Percentiles rank a stretch among this genome's conserved stretches.
Evolutionary conservation across 345 rosid genomes (phyloP).

Genomic region (Durio zibethinus): DNA sequence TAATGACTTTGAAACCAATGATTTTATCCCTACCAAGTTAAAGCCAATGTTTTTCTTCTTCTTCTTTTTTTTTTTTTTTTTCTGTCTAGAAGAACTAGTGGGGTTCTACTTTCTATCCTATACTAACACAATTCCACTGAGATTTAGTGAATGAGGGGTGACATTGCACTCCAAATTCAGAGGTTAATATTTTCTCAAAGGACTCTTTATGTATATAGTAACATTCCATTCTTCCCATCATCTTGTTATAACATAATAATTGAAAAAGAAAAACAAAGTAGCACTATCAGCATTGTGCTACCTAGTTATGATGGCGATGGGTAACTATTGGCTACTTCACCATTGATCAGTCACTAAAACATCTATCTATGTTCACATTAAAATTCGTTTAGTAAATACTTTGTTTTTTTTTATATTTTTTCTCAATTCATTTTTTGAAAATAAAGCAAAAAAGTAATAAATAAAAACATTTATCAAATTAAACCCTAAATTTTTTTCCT

Average conservation of each 20-base stretch:
- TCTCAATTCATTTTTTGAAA: too few relatives aligned
- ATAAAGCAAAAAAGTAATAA: too few relatives aligned
- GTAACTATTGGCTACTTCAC: too few relatives aligned
- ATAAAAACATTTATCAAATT: too few relatives aligned
- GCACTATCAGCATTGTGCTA: neutral
- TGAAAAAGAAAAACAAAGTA: neutral
- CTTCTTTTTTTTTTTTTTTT: neutral
- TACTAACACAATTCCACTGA: neutral
- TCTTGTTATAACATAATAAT: neutral
- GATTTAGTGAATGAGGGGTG: conserved; percentile 11
- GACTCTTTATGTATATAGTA: neutral
- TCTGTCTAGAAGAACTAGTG: neutral
- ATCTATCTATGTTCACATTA: too few relatives aligned
- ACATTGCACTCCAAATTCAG: conserved; percentile 25
- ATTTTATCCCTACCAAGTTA: neutral
- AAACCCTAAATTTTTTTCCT: too few relatives aligned
- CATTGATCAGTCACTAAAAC: too few relatives aligned
- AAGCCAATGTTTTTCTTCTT: neutral
- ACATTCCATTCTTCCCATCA: neutral
- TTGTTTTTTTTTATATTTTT: too few relatives aligned
- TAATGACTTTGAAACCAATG: neutral
- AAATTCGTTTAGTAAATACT: too few relatives aligned
- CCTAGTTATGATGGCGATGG: neutral
- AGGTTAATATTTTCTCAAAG: conserved; percentile 14
- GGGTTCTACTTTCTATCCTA: neutral